Base-by-base conservation (phyloP, 116 monocot species). In the Phalaenopsis hybrid region DNA sequence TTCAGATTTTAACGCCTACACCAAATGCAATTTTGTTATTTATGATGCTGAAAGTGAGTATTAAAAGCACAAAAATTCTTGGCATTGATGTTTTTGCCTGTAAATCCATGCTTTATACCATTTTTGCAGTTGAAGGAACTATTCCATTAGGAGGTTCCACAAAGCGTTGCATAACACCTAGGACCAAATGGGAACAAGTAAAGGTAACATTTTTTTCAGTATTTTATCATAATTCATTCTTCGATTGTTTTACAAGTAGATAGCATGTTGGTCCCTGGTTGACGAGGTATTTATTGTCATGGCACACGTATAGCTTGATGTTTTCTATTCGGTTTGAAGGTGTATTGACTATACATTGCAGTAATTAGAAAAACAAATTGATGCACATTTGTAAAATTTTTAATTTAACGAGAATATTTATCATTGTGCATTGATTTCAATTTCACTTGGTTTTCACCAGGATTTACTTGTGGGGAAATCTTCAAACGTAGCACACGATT, bases 141-240 rank as follows among this genome's bases (percentile, higher is more conserved):
- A 45, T 83, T 74, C 85, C 85, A 23, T 84, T 74, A 65, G 90
- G 87, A 77, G 90, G 41, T 78, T 25, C 85, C 77, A 28, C 90
- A 8, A 94, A 89, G 43, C 76, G 78, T 78, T 85, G 87, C 79
- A 94, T 96, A 75, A 90, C 92, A 37, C 88, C 90, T 31, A 85
- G 82, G 83, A 94, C 94, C 80, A 96, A 94, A 61, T 96, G 96
- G 96, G 96, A 96, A 67, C 94, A 94, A 91, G 96, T 96, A 57
- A 94, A 96, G 91, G 94, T 94, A 85, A 81, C 25, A 79, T 44
- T 44, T 43, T 65, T n/a, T 21, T 44, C 9, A 11, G 6, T 57
- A 4, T 11, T 70, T 8, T 33, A 4, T 31, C n/a, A 34, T 33
- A 70, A 34, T 70, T 70, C 6, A 70, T 70, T 37, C 34, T 34